A percentile compares a stretch with the other conserved stretches of the same genome.
These are phyloP conservation scores for Forsythia viridissima DNA, from an alignment of 257 asterid genomes.

Conservation along the genomic window DNA sequence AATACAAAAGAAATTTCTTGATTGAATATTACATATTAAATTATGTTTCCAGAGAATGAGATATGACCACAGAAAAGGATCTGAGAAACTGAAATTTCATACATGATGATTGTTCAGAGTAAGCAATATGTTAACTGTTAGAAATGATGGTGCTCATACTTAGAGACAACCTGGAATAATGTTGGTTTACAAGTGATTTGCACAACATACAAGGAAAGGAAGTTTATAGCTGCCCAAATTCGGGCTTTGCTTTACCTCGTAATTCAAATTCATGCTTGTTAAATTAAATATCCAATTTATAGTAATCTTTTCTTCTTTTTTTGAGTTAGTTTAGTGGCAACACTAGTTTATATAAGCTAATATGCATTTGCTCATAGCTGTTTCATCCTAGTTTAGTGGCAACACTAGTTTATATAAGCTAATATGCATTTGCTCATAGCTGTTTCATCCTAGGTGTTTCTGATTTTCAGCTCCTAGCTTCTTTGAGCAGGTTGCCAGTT, in stretches of 20 bases:
- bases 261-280: not conserved
- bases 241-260: not conserved
- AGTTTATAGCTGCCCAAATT: not conserved
- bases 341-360: not conserved
- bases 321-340: not conserved
- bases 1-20: conserved; percentile 5
- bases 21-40: conserved; percentile 10
- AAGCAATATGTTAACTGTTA: not conserved
- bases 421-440: not conserved
- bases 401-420: not conserved
- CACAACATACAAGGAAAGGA: not conserved
- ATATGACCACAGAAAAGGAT: not conserved
- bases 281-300: not conserved
- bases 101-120: not conserved
- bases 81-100: not conserved
- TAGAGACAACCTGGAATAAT: not conserved
- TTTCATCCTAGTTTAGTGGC: not conserved
- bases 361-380: not conserved
- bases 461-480: not conserved
- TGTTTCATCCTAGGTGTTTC: not conserved
- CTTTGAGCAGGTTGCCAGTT: conserved; percentile 1
- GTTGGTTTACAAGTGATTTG: not conserved
- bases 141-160: not conserved
- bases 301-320: not conserved
- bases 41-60: conserved; percentile 1